Evolutionary conservation across 2,329 filamentous ascomycete species (phyloP), one percentile per base, ranked within the genome.

Genomic region (Fusarium newnesense): DNA sequence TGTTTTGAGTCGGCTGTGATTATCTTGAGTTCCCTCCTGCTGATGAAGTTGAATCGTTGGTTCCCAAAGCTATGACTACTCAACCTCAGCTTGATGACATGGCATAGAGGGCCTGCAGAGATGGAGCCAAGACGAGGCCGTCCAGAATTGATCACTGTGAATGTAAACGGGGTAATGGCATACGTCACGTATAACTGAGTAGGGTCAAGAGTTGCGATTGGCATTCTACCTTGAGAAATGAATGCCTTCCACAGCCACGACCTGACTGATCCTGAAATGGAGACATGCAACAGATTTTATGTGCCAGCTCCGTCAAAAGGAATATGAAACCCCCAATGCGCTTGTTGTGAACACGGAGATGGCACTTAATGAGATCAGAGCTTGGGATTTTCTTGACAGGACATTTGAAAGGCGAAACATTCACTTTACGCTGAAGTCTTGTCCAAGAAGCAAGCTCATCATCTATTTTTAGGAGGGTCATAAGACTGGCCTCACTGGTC

Each of bases 391-490:
- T 24, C 30, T 24, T 34, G 12, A 19, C 16, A 28, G 10, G 21
- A 34, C 11, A 26, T 30, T 30, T 30, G 9, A 15, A 15, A 18
- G 13, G 18, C 16, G 16, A 39, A 21, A 13, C 24, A 46, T 54
- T 64, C 68, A 67, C 64, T 37, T 52, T 70, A 72, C 59, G 47
- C 30, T 60, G 36, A 65, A 64, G 37, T 57, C 65, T 68, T 74
- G 59, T 74, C 75, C 68, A 77, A 75, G 75, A 70, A 76, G 72
- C 72, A 78, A 75, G 76, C 64, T 77, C 69, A 71, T 76, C 74
- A 63, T 78, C 69, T 78, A 78, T 78, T 88, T 86, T 80, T 26
- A 76, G 59, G 79, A 60, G 83, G 83, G 70, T 70, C 69, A 57
- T 46, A 56, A 50, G 69, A 69, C 70, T 64, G 64, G 53, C 74